Percentiles rank a stretch among this genome's conserved stretches.
phyloP scores from a whole-genome alignment of 768 basidiomycete species.

The Clitopilus passeckerianus region DNA sequence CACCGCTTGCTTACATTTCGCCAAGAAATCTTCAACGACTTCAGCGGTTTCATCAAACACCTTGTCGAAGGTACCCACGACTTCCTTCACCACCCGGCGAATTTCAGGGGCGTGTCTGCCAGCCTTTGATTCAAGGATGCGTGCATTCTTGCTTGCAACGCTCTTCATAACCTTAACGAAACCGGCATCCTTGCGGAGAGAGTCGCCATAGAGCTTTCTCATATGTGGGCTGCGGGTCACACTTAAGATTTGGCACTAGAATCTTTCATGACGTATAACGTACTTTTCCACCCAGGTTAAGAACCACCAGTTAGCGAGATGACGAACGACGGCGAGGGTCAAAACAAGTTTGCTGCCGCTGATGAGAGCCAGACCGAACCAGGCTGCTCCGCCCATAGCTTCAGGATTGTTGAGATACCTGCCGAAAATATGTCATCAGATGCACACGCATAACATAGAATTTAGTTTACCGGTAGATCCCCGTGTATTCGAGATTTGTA shows the following conservation, averaged over 20 bases:
- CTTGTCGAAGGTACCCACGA: conserved; percentile 92
- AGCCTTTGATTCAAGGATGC: conserved; percentile 68
- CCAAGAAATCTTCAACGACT: conserved; percentile 89
- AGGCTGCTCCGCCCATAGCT: conserved; percentile 91
- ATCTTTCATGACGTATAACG: conserved; percentile 21
- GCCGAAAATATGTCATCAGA: not conserved
- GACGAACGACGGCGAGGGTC: conserved; percentile 75
- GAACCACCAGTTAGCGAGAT: conserved; percentile 96
- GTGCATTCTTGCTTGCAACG: conserved; percentile 81
- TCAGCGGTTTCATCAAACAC: conserved; percentile 94
- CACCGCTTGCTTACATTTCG: conserved; percentile 61
- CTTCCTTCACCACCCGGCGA: conserved; percentile 74
- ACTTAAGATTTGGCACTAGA: not conserved
- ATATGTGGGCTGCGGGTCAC: conserved; percentile 80
- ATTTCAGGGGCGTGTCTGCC: conserved; percentile 83
- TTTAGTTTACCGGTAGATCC: conserved; percentile 79
- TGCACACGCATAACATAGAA: not conserved
- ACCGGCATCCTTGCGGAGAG: conserved; percentile 92
- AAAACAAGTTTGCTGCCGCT: conserved; percentile 92
- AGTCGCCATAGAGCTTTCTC: conserved; percentile 92
- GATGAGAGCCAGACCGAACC: conserved; percentile 90
- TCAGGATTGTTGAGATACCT: conserved; percentile 95
- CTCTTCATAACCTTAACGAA: conserved; percentile 98
- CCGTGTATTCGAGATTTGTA: conserved; percentile 86
- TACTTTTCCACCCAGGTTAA: conserved; percentile 88